Percentiles rank a stretch among this genome's conserved stretches.
Evolutionary conservation across 75 land plant genomes (phyloP).

Genomic region (Selaginella tamariscina): DNA sequence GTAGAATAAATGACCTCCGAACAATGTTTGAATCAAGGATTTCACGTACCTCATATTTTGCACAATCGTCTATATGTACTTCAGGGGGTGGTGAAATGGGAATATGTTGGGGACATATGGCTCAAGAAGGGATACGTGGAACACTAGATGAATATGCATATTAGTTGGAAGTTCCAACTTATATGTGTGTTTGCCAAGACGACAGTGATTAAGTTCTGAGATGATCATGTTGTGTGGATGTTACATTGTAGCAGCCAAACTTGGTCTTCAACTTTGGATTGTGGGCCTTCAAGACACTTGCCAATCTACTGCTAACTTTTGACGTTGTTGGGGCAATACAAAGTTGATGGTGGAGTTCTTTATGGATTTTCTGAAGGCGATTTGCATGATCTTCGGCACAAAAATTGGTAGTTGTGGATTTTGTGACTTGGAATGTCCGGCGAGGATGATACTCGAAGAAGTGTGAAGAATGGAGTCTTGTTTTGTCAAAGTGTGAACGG

Average conservation of each 20-base stretch:
- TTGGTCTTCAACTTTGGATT: not conserved
- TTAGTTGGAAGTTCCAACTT: not conserved
- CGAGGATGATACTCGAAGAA: too few species aligned
- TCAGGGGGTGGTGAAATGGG: not conserved
- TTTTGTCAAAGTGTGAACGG: too few species aligned
- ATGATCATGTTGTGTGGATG: not conserved
- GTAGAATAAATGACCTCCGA: not conserved
- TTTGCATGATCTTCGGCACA: not conserved
- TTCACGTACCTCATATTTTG: not conserved
- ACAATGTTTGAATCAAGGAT: slow-evolving; percentile 2
- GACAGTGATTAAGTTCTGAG: not conserved
- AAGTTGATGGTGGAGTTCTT: not conserved
- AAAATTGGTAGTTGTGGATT: too few species aligned
- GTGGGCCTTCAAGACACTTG: not conserved
- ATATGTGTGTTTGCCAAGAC: not conserved
- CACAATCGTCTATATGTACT: not conserved
- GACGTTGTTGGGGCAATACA: not conserved
- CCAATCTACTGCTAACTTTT: not conserved
- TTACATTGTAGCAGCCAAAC: not conserved
- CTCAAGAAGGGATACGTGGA: not conserved
- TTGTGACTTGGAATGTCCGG: too few species aligned
- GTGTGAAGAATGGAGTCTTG: too few species aligned
- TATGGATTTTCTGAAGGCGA: not conserved
- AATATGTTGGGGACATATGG: not conserved
- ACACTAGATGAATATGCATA: not conserved